Evolutionary conservation across 139 green algal species (phyloP).

Genomic region (Eudorina sp.): DNA sequence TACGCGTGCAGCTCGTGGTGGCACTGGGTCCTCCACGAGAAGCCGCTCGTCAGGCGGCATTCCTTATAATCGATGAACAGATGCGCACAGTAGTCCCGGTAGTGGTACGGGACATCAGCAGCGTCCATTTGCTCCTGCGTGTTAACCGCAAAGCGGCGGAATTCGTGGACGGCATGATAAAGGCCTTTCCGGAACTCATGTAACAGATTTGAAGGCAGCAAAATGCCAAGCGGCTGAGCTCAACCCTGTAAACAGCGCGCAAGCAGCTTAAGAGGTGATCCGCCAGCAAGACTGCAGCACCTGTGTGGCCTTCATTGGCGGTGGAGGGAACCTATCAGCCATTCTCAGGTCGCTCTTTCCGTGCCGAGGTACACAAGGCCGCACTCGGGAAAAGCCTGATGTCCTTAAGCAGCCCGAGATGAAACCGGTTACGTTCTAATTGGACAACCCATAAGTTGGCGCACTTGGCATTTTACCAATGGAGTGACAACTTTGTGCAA

Average conservation of each 20-base stretch:
- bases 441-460: background rate
- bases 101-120: constrained; percentile 82
- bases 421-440: background rate
- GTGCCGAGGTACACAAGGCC: background rate
- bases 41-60: constrained; percentile 74
- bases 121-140: constrained; percentile 88
- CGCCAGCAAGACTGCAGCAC: background rate
- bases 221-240: too few species aligned
- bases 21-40: constrained; percentile 60
- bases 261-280: too few species aligned
- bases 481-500: background rate
- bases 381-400: background rate
- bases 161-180: background rate
- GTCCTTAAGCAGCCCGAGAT: background rate
- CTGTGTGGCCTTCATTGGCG: constrained; percentile 61
- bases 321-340: constrained; percentile 58
- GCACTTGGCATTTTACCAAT: background rate
- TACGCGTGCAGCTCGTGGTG: constrained; percentile 63
- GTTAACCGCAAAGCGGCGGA: background rate
- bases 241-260: too few species aligned
- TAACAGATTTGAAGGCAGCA: too few species aligned
- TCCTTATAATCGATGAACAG: constrained; percentile 93
- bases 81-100: constrained; percentile 92
- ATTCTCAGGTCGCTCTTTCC: background rate
- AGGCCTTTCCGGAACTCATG: too few species aligned